Base-by-base conservation (phyloP, 257 asterid genomes). In the Plantago ovata region DNA sequence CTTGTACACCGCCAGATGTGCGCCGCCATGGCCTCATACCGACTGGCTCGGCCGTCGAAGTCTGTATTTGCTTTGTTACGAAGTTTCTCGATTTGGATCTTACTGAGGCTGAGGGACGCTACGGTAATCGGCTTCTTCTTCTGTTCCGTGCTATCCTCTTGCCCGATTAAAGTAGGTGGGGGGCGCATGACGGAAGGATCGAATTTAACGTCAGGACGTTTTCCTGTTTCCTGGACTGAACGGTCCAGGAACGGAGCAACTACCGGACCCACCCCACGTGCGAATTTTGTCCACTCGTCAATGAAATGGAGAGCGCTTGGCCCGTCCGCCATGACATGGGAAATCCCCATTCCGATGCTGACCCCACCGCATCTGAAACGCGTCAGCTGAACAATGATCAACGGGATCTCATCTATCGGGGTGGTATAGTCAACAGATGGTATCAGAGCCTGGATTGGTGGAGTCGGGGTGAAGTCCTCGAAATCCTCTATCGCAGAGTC, bases 1-100 rank as follows among this genome's bases (percentile, higher is more conserved):
- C 90, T 77, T 1, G 84, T 72, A 59, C 87, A 77, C 23, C 95
- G 84, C 96, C 96, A 87, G 13, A 84, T 73, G 56, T 87, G 96
- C 2, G 96, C 96, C 0, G 86, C 86, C 3, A 87, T 75, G 36
- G 81, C 75, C 72, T 85, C 95, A 38, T 80, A 87, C 3, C 92
- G 60, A 73, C 83, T 85, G 58, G 74, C 72, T 4, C 78, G 80
- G 44, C 67, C 38, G 24, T 53, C 38, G 56, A 61, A 24, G 13
- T 71, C 81, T 44, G 61, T 41, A 56, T 68, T 75, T 15, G 84
- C 81, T 13, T 71, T 75, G 64, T 24, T 21, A 0, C 78, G 68
- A 45, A 78, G 84, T n/a, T 78, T 78, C 67, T 75, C 78, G 57
- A 78, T 74, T 41, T 71, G 84, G 1, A 44, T 14, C 33, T 71